Conservation (phyloP, 2,329 filamentous ascomycete genomes). For the Microcyclosporella mali region DNA sequence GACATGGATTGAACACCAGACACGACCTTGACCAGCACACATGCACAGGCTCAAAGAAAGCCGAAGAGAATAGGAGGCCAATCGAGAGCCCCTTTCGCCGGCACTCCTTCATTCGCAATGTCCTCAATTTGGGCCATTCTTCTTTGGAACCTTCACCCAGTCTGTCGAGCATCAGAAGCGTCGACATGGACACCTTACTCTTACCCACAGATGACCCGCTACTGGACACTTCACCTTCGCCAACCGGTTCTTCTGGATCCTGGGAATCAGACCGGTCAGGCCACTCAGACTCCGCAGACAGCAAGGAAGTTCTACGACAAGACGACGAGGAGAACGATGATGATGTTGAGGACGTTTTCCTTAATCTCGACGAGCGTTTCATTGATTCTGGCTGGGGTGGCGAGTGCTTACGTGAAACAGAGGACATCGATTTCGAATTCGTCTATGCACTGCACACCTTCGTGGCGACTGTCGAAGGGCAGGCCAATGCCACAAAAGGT, state of each 20-base stretch:
- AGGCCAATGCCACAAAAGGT: constrained; percentile 96
- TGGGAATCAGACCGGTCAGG: constrained; percentile 26
- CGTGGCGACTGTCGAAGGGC: constrained; percentile 93
- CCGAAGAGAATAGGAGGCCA: constrained; percentile 6
- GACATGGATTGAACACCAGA: neutral
- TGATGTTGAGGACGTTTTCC: constrained; percentile 56
- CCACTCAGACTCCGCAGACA: constrained; percentile 22
- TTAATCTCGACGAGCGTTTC: constrained; percentile 55
- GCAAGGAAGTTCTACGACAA: constrained; percentile 19
- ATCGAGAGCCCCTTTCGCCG: constrained; percentile 24
- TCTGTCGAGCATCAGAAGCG: constrained; percentile 21
- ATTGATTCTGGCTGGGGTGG: constrained; percentile 67
- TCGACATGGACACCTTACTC: constrained; percentile 35
- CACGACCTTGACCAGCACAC: neutral
- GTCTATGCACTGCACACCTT: constrained; percentile 98
- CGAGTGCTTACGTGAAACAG: constrained; percentile 85
- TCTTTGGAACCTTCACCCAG: constrained; percentile 19
- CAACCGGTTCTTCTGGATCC: constrained; percentile 21
- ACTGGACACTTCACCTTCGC: constrained; percentile 32
- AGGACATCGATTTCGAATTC: constrained; percentile 99
- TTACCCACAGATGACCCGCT: constrained; percentile 40
- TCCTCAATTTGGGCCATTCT: constrained; percentile 7
- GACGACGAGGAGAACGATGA: constrained; percentile 37
- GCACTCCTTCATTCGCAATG: constrained; percentile 16
- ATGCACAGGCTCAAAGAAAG: neutral